phyloP scores from a whole-genome alignment of 495 filamentous ascomycete genomes.

The Wilcoxina mikolae region DNA sequence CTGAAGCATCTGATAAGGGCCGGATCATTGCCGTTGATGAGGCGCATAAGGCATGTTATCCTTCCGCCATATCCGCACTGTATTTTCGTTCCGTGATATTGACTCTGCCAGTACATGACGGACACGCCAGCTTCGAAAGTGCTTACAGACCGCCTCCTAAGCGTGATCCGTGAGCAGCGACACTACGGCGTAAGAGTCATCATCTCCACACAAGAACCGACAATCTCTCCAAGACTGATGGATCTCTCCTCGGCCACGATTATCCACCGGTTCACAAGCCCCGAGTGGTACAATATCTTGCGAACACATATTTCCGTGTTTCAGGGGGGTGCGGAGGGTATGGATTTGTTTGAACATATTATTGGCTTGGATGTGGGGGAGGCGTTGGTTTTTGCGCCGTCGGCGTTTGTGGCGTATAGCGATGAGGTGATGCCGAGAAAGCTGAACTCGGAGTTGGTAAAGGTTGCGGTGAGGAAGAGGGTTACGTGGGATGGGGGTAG shows the following conservation, averaged over 20 bases:
- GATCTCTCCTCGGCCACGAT: conserved; percentile 60
- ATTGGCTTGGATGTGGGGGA: conserved; percentile 47
- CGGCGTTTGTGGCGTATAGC: conserved; percentile 42
- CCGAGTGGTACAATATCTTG: conserved; percentile 50
- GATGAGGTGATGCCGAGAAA: too few species aligned
- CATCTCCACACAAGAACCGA: conserved; percentile 69
- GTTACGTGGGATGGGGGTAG: conserved; percentile 44
- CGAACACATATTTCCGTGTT: conserved; percentile 47
- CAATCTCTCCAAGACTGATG: conserved; percentile 50
- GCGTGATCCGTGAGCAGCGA: conserved; percentile 52
- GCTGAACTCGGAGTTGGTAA: too few species aligned
- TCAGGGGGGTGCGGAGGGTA: conserved; percentile 24
- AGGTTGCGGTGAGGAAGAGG: conserved; percentile 39
- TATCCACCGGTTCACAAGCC: conserved; percentile 59
- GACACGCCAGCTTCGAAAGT: conserved; percentile 31
- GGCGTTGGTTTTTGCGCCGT: conserved; percentile 51
- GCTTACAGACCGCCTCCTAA: conserved; percentile 51
- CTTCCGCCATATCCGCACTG: background rate
- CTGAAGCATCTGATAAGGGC: conserved; percentile 29
- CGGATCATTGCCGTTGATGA: conserved; percentile 45
- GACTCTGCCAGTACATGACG: conserved; percentile 39
- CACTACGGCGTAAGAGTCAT: conserved; percentile 51
- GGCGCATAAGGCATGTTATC: conserved; percentile 45
- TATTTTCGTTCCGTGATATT: background rate
- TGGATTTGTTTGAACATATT: conserved; percentile 41